Percentiles rank a stretch among this genome's conserved stretches.
phyloP scores from a whole-genome alignment of 2,329 filamentous ascomycete genomes.

The Harringtonia aguacate region DNA sequence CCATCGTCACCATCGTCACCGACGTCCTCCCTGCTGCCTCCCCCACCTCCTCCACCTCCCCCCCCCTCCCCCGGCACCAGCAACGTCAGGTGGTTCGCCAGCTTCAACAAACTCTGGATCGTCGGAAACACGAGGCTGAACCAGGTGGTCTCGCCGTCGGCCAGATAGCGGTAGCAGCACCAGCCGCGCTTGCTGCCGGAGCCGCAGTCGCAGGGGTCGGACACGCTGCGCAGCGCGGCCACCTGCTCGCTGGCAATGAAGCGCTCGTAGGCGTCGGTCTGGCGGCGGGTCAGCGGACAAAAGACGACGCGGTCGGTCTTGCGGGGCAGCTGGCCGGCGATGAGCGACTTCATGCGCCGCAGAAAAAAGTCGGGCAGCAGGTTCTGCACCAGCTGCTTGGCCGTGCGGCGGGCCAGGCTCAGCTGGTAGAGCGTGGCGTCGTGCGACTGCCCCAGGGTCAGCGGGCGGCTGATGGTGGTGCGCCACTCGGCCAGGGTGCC shows the following conservation, averaged over 20 bases:
- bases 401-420: constrained; percentile 68
- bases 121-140: constrained; percentile 73
- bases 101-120: constrained; percentile 72
- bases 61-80: constrained; percentile 50
- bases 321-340: constrained; percentile 84
- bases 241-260: constrained; percentile 67
- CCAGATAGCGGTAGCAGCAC: constrained; percentile 59
- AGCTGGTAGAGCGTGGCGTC: constrained; percentile 79
- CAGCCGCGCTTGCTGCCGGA: constrained; percentile 64
- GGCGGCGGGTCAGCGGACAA: constrained; percentile 75
- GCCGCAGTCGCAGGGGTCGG: constrained; percentile 58
- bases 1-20: background rate
- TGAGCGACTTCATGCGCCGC: constrained; percentile 83
- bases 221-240: constrained; percentile 54
- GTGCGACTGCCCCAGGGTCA: constrained; percentile 84
- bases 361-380: constrained; percentile 84
- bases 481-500: constrained; percentile 64
- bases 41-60: no score
- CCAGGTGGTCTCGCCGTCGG: constrained; percentile 46
- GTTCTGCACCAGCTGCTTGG: constrained; percentile 74
- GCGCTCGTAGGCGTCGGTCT: constrained; percentile 72
- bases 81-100: constrained; percentile 87
- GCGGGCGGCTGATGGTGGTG: constrained; percentile 62
- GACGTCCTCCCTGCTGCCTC: no score
- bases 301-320: constrained; percentile 94